A percentile compares a stretch with the other conserved stretches of the same genome.
Conservation (phyloP, 2,329 filamentous ascomycete genomes). For the Cladosporium cucumerinum region DNA sequence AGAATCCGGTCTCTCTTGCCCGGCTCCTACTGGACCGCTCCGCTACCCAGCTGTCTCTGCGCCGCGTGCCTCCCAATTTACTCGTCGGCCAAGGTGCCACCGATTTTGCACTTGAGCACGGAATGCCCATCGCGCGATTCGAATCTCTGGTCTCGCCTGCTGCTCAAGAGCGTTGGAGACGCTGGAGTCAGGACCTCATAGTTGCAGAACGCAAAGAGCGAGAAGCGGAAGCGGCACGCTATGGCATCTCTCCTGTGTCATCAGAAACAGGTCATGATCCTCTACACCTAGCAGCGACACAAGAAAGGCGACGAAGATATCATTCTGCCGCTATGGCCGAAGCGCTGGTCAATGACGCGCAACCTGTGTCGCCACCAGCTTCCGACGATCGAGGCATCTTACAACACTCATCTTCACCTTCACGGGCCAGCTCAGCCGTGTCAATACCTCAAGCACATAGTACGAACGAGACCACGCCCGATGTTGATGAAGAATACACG, state of each 20-base stretch:
- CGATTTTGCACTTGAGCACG: slow-evolving; percentile 78
- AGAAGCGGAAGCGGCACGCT: slow-evolving; percentile 27
- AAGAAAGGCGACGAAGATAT: slow-evolving; percentile 33
- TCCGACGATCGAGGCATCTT: slow-evolving; percentile 20
- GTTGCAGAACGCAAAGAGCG: slow-evolving; percentile 53
- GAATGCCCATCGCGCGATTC: slow-evolving; percentile 69
- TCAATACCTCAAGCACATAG: slow-evolving; percentile 12
- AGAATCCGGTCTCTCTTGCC: slow-evolving; percentile 86
- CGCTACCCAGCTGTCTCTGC: slow-evolving; percentile 72
- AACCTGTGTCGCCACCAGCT: slow-evolving; percentile 34
- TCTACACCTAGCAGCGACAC: slow-evolving; percentile 14
- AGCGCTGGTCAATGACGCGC: slow-evolving; percentile 35
- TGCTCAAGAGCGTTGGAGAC: slow-evolving; percentile 72
- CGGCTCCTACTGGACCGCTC: slow-evolving; percentile 77
- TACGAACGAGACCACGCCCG: slow-evolving; percentile 20
- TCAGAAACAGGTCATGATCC: slow-evolving; percentile 23
- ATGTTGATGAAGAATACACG: slow-evolving; percentile 25
- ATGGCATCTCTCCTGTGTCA: slow-evolving; percentile 21
- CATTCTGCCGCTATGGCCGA: slow-evolving; percentile 37
- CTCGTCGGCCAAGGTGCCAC: slow-evolving; percentile 82
- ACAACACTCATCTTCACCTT: slow-evolving; percentile 5
- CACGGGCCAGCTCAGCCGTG: slow-evolving; percentile 11
- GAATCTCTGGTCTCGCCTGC: slow-evolving; percentile 76
- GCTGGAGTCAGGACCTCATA: slow-evolving; percentile 71
- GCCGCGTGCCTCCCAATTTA: slow-evolving; percentile 87